These are phyloP conservation scores for Neonothopanus nambi DNA, from an alignment of 1,284 basidiomycete species.

Conservation along the genomic window DNA sequence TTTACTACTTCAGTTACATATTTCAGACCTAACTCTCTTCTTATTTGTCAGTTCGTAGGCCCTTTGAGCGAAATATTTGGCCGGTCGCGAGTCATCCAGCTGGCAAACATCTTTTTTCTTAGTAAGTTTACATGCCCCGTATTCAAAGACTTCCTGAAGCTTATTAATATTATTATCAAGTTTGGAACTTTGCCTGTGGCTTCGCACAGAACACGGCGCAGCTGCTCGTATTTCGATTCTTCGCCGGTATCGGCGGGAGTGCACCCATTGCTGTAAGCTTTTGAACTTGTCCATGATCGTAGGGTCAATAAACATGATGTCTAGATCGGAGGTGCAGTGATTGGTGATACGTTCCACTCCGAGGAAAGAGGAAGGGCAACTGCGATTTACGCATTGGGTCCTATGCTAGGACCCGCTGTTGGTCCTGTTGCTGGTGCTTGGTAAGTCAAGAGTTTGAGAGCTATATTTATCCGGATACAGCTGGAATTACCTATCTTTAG, in stretches of 20 bases:
- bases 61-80: conserved; percentile 52
- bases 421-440: conserved; percentile 46
- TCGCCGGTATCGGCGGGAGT: conserved; percentile 44
- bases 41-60: conserved; percentile 29
- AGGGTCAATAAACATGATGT: conserved; percentile 1
- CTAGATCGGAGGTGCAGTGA: conserved; percentile 65
- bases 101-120: conserved; percentile 44
- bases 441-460: conserved; percentile 54
- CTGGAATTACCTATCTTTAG: conserved; percentile 23
- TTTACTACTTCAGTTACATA: no score
- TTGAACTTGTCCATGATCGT: no score
- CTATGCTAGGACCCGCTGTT: conserved; percentile 60
- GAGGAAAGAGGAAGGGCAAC: conserved; percentile 71
- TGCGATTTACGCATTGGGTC: conserved; percentile 66
- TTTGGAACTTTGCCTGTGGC: conserved; percentile 46
- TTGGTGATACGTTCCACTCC: conserved; percentile 70
- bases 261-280: conserved; percentile 39
- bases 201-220: conserved; percentile 41
- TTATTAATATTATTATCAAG: conserved; percentile 14
- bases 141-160: neutral
- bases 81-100: conserved; percentile 35
- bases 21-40: neutral
- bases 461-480: conserved; percentile 17
- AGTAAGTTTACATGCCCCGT: conserved; percentile 5
- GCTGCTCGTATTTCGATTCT: conserved; percentile 43